Base-by-base conservation (phyloP, 1,284 basidiomycete species). In the Inonotus obliquus region DNA sequence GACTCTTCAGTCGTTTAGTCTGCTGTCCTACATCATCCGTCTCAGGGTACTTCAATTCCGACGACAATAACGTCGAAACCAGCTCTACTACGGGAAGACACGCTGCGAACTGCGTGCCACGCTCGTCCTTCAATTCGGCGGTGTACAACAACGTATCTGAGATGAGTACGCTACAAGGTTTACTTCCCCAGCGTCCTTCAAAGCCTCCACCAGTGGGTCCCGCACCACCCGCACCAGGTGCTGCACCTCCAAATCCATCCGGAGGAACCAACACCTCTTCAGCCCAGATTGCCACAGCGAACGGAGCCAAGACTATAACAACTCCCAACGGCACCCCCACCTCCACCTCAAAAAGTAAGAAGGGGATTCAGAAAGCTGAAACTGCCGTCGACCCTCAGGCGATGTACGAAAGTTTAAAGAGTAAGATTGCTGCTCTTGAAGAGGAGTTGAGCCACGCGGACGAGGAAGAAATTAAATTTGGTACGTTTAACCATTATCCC, bases 321-420 rank as follows among this genome's bases (percentile, higher is more conserved):
- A 62, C 69, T 57, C 41, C 66, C 49, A 59, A 67, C 53, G 57
- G 54, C 7, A 38, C 54, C 25, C 7, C 41, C 17, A 32, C 32
- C 32, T 32, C 32, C 32, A 66, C n/a, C n/a, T n/a, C 65, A 67
- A 85, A 86, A 72, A 74, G 78, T 51, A 74, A 73, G 68, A 66
- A 65, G 44, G 89, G 87, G 81, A 87, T 87, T 77, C 87, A 83
- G 72, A 80, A 77, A 65, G 86, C 89, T 38, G 72, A 74, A 59
- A 71, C 78, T 19, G 85, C 86, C 11, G 81, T 91, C 56, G 90
- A 92, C 74, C 89, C 89, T 57, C 87, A 85, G 5, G 81, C 85
- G 55, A 90, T 92, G 87, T 92, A 92, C 71, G 90, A 92, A 73
- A 89, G 85, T 63, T 77, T 92, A 68, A 91, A 87, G 81, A 92